Evolutionary conservation across 2,329 filamentous ascomycete species (phyloP), one percentile per base, ranked within the genome.

Genomic region (Trichothecium sympodiale): DNA sequence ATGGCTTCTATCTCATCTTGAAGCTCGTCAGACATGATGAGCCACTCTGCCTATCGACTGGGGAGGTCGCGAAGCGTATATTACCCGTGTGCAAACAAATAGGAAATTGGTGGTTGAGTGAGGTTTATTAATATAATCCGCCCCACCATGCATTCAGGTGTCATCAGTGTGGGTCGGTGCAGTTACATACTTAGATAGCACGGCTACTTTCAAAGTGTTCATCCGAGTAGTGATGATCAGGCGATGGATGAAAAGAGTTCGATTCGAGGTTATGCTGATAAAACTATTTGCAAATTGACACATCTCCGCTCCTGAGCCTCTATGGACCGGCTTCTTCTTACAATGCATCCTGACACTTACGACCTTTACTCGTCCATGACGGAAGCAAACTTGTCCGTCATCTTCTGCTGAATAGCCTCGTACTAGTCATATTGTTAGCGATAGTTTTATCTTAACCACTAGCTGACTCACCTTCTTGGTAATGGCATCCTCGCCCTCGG

Each of bases 331-430:
- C 29, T 35, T 29, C 34, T 35, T 18, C 23, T 35, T 20, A 31
- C 28, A 27, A 29, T 20, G 16, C 23, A 16, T 15, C 10, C 17
- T 15, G 15, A 13, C 38, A 37, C 20, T 36, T 29, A 33, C 32
- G 37, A 33, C 35, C 32, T 38, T 61, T 87, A 98, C 74, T 96
- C 89, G 62, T 98, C 91, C 57, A 85, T 77, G 41, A 98, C 89
- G 28, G 87, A 80, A 34, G 91, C 91, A 65, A 98, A 98, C 68
- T 94, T 94, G 67, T 98, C 91, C 49, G 83, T 80, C 87, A 98
- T 89, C 51, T 77, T 71, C 65, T 94, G 85, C 50, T 91, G 73
- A 50, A 96, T 77, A 49, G 78, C 79, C 71, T 96, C 91, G 61
- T 96, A 98, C 84, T 91, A 51, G 29, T 26, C 5, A 31, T 29